Conservation (phyloP, 495 filamentous ascomycete genomes). For the Penicillium antarcticum region DNA sequence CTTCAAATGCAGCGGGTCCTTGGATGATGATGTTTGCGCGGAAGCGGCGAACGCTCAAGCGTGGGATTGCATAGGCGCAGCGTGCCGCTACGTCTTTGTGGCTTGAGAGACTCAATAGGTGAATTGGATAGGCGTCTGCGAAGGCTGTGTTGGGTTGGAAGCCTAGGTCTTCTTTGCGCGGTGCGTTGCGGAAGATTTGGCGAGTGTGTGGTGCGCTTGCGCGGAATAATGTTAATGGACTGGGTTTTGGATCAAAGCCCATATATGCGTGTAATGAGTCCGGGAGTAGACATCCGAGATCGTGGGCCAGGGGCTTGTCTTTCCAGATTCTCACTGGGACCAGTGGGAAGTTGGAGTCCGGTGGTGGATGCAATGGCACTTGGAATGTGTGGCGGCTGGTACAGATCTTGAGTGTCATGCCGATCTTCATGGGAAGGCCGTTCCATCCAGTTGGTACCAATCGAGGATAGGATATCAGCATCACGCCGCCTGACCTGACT, state of each 20-base stretch:
- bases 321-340: conserved; percentile 77
- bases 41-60: conserved; percentile 68
- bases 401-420: conserved; percentile 20
- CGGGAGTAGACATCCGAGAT: conserved; percentile 50
- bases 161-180: conserved; percentile 61
- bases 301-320: conserved; percentile 52
- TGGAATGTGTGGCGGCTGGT: conserved; percentile 40
- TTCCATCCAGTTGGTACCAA: conserved; percentile 8
- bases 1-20: conserved; percentile 60
- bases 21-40: conserved; percentile 79
- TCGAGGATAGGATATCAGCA: conserved; percentile 38
- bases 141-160: conserved; percentile 79
- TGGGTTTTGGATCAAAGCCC: conserved; percentile 34
- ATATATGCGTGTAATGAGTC: conserved; percentile 56
- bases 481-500: conserved; percentile 34
- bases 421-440: conserved; percentile 10
- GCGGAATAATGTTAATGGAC: conserved; percentile 65
- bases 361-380: conserved; percentile 63
- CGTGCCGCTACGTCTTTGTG: conserved; percentile 56
- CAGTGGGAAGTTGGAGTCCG: conserved; percentile 51
- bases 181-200: conserved; percentile 73
- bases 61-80: conserved; percentile 54
- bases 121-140: conserved; percentile 85
- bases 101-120: conserved; percentile 73
- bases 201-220: conserved; percentile 58